Evolutionary conservation across 139 green algal genomes (phyloP).

Genomic region (Spirogloea muscicola): DNA sequence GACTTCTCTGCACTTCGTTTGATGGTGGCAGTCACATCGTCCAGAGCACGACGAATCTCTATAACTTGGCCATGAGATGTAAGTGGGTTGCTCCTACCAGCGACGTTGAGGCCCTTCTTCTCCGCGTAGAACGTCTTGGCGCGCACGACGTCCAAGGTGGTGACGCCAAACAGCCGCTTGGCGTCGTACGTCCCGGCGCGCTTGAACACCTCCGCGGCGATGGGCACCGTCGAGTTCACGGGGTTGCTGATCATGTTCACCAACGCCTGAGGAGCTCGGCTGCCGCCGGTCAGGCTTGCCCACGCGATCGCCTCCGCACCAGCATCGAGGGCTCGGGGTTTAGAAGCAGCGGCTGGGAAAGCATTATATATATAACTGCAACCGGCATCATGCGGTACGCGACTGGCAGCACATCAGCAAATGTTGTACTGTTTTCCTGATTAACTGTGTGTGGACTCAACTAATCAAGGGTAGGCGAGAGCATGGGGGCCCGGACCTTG

Average conservation of each 20-base stretch:
- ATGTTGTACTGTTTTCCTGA: too few relatives aligned
- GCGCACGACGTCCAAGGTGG: constrained; percentile 57
- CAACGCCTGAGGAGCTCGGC: constrained; percentile 12
- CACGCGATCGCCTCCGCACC: too few relatives aligned
- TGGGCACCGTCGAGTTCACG: constrained; percentile 98
- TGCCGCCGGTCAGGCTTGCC: too few relatives aligned
- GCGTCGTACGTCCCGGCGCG: constrained; percentile 54
- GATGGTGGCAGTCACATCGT: too few relatives aligned
- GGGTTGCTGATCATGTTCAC: constrained; percentile 93
- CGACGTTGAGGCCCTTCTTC: constrained; percentile 22
- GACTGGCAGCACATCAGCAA: too few relatives aligned
- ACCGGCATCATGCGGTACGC: background rate
- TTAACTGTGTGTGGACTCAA: too few relatives aligned
- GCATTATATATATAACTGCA: background rate
- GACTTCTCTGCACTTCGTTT: too few relatives aligned
- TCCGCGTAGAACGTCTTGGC: constrained; percentile 51
- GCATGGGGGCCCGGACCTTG: constrained; percentile 59
- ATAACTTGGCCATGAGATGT: too few relatives aligned
- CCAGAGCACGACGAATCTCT: too few relatives aligned
- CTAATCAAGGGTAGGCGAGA: too few relatives aligned
- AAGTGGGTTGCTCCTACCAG: constrained; percentile 5
- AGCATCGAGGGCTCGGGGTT: too few relatives aligned
- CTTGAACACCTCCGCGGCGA: constrained; percentile 87
- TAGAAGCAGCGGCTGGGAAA: background rate
- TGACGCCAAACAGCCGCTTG: constrained; percentile 54